These are phyloP conservation scores for Wakefieldia striispora DNA, from an alignment of 768 basidiomycete species.

Conservation along the genomic window DNA sequence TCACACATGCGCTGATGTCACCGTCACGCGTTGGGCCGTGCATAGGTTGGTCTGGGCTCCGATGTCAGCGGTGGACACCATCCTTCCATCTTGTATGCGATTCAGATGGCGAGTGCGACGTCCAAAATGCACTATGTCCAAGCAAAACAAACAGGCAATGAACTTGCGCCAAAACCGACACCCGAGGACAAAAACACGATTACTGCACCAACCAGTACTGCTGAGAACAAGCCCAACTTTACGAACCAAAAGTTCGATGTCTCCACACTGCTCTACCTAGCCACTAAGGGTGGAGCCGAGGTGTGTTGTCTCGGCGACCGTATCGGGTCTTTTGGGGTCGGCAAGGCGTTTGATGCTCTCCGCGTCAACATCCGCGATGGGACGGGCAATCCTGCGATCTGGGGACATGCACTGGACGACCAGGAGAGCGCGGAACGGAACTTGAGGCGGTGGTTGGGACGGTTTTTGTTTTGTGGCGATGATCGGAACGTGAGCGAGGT, in stretches of 20 bases:
- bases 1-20: background rate
- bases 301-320: constrained; percentile 66
- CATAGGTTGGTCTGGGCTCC: no score
- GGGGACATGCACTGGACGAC: constrained; percentile 37
- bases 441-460: constrained; percentile 63
- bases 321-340: constrained; percentile 70
- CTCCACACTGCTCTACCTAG: constrained; percentile 77
- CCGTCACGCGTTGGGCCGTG: no score
- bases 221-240: constrained; percentile 30
- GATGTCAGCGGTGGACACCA: no score
- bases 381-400: constrained; percentile 53
- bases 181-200: no score
- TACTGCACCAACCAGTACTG: background rate
- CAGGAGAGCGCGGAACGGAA: constrained; percentile 15
- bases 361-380: constrained; percentile 55
- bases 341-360: constrained; percentile 89
- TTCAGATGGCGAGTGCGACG: no score
- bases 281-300: constrained; percentile 85
- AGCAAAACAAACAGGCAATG: no score
- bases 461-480: constrained; percentile 84
- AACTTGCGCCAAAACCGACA: no score
- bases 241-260: constrained; percentile 61
- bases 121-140: no score
- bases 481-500: constrained; percentile 78
- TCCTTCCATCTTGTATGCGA: no score